Percentiles rank a stretch among this genome's conserved stretches.
Conservation (phyloP, 2,329 filamentous ascomycete species). For the Hypoxylon sp. region DNA sequence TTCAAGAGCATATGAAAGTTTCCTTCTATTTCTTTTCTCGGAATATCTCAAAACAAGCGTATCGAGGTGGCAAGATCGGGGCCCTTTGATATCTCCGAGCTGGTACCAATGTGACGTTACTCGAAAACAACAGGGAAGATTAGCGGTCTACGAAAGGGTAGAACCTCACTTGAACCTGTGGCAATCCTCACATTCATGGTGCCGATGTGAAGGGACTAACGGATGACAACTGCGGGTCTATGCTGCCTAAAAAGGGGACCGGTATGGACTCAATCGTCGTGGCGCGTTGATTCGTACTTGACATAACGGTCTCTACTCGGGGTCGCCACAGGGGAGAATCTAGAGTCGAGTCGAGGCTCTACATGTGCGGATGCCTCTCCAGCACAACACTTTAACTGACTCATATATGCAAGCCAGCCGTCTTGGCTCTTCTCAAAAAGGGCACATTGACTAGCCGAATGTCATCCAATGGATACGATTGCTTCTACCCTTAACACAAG, state of each 20-base stretch:
- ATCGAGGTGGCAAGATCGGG: conserved; percentile 10
- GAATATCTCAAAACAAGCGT: not conserved
- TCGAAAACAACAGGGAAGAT: conserved; percentile 15
- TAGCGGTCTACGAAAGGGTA: not conserved
- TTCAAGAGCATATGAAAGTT: not conserved
- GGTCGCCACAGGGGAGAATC: conserved; percentile 1
- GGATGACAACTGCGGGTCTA: too few species aligned
- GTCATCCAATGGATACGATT: too few species aligned
- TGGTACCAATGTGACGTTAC: conserved; percentile 24
- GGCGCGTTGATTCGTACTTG: not conserved
- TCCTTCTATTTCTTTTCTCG: not conserved
- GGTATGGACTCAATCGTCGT: not conserved
- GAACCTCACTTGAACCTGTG: conserved; percentile 1
- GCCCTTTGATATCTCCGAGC: not conserved
- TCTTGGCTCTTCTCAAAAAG: conserved; percentile 1
- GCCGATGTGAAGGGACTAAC: conserved; percentile 9
- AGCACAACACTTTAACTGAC: conserved; percentile 2
- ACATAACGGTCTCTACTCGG: not conserved
- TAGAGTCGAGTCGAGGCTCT: not conserved
- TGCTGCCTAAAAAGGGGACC: too few species aligned
- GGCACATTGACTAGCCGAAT: not conserved
- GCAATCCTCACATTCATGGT: conserved; percentile 1
- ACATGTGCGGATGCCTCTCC: not conserved
- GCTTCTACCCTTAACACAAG: too few species aligned
- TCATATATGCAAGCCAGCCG: not conserved